phyloP scores from a whole-genome alignment of 208 protist species.

The Leishmania mexicana region DNA sequence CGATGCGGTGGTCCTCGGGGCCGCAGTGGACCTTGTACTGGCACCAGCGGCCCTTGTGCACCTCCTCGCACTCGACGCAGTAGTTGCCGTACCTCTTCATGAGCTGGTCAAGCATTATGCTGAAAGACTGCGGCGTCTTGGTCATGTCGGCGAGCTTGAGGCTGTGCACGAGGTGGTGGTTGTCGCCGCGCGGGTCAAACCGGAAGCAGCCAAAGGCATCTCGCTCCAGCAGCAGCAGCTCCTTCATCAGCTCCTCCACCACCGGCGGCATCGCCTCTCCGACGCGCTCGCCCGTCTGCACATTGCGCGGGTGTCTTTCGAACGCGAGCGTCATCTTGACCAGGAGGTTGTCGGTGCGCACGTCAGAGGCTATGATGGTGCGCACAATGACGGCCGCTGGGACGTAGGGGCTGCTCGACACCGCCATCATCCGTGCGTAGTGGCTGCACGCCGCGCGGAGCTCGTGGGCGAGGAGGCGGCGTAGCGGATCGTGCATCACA shows the following conservation, averaged over 20 bases:
- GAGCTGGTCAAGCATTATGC: conserved; percentile 52
- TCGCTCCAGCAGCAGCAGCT: conserved; percentile 77
- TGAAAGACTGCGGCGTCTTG: conserved; percentile 61
- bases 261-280: conserved; percentile 24
- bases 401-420: conserved; percentile 47
- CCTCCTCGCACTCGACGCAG: conserved; percentile 31
- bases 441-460: conserved; percentile 68
- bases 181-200: conserved; percentile 81
- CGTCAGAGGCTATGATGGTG: conserved; percentile 70
- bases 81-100: conserved; percentile 69
- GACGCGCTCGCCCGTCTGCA: conserved; percentile 48
- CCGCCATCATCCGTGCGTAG: conserved; percentile 65
- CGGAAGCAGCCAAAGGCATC: conserved; percentile 80
- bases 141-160: conserved; percentile 66
- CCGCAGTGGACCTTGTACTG: conserved; percentile 65
- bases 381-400: conserved; percentile 57
- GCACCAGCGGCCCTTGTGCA: conserved; percentile 71
- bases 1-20: conserved; percentile 68
- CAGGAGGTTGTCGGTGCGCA: conserved; percentile 67
- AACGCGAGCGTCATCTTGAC: conserved; percentile 50
- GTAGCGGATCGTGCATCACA: conserved; percentile 56
- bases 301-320: conserved; percentile 47
- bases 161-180: conserved; percentile 66
- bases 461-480: conserved; percentile 75
- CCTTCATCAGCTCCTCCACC: conserved; percentile 70